These are phyloP conservation scores for Osmanthus fragrans DNA, from an alignment of 257 asterid species.

Conservation along the genomic window DNA sequence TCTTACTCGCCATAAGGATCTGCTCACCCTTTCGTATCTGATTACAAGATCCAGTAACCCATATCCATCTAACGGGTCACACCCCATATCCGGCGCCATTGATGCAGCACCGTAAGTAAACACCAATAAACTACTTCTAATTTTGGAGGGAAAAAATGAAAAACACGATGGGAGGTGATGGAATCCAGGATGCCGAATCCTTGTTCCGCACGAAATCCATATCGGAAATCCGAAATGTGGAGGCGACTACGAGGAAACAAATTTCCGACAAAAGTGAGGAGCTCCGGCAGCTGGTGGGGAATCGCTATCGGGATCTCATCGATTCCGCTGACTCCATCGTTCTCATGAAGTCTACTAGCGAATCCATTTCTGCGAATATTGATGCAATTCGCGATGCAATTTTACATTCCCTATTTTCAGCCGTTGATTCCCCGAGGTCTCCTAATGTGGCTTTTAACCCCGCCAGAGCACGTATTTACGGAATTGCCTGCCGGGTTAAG, in stretches of 20 bases:
- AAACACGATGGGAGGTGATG: not conserved
- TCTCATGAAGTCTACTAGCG: constrained; percentile 84
- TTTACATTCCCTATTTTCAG: constrained; percentile 63
- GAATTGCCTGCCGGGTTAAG: constrained; percentile 93
- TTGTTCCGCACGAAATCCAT: constrained; percentile 87
- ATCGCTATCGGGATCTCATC: constrained; percentile 92
- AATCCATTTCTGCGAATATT: constrained; percentile 74
- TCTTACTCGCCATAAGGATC: not conserved
- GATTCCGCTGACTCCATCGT: constrained; percentile 98
- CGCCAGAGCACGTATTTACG: constrained; percentile 64
- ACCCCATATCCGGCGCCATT: not conserved
- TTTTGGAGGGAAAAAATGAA: no score
- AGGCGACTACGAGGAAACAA: constrained; percentile 79
- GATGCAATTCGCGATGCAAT: constrained; percentile 66
- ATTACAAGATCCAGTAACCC: not conserved
- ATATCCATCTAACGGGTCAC: not conserved
- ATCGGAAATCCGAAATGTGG: constrained; percentile 87
- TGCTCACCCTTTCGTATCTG: not conserved
- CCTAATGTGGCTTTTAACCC: constrained; percentile 49
- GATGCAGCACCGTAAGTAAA: not conserved
- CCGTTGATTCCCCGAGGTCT: constrained; percentile 59
- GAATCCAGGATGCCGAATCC: constrained; percentile 77
- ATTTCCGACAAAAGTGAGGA: constrained; percentile 95
- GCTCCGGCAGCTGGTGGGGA: constrained; percentile 92
- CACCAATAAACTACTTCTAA: not conserved